Percentiles rank a stretch among this genome's conserved stretches.
These are phyloP conservation scores for Aspergillus bombycis DNA, from an alignment of 2,329 filamentous ascomycete genomes.

Conservation along the genomic window DNA sequence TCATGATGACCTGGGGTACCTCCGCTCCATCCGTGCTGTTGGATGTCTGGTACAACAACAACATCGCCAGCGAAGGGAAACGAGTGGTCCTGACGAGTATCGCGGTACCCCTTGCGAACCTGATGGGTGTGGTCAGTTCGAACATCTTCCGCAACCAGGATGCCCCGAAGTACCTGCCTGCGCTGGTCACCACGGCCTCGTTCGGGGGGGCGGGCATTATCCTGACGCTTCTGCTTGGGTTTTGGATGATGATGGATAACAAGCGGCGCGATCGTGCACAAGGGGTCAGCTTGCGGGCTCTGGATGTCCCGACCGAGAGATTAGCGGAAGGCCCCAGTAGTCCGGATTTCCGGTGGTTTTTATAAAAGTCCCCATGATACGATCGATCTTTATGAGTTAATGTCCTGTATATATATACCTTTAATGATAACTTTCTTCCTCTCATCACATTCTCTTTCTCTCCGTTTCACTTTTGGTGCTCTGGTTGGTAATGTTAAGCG, in stretches of 20 bases:
- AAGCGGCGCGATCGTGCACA: slow-evolving; percentile 57
- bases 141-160: slow-evolving; percentile 67
- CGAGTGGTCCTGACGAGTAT: slow-evolving; percentile 68
- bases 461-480: background rate
- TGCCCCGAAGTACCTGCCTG: slow-evolving; percentile 64
- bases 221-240: slow-evolving; percentile 57
- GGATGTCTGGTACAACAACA: slow-evolving; percentile 73
- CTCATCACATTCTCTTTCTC: background rate
- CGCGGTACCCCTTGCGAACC: slow-evolving; percentile 69
- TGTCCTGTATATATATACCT: background rate
- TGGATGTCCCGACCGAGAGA: slow-evolving; percentile 55
- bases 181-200: slow-evolving; percentile 56
- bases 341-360: slow-evolving; percentile 58
- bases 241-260: slow-evolving; percentile 55
- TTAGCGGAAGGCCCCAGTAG: slow-evolving; percentile 55
- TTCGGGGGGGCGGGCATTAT: slow-evolving; percentile 59
- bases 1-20: slow-evolving; percentile 72
- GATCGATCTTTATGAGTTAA: background rate
- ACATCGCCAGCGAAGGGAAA: slow-evolving; percentile 71
- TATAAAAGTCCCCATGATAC: background rate
- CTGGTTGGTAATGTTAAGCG: background rate
- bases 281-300: slow-evolving; percentile 57
- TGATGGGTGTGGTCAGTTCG: slow-evolving; percentile 69
- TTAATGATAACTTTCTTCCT: background rate
- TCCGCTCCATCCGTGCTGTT: slow-evolving; percentile 66